Base-by-base conservation (phyloP, 768 basidiomycete genomes). In the Crassisporium funariophilum region DNA sequence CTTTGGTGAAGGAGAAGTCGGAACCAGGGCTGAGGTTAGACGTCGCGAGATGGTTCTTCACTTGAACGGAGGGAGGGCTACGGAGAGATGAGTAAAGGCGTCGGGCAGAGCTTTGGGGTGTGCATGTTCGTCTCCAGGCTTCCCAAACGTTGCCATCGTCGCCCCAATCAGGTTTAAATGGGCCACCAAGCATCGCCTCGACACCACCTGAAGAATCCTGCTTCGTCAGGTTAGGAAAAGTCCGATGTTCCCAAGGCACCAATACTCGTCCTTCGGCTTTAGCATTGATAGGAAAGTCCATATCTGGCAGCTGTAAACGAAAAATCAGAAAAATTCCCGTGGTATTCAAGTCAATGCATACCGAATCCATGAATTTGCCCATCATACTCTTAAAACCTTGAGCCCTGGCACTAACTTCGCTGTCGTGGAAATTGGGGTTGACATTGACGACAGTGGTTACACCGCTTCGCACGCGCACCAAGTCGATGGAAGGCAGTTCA, bases 221-320 rank as follows among this genome's bases (percentile, higher is more conserved):
- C 2, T 52, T 37, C 4, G 92, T 89, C 37, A 84, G 64, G 60
- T 94, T 95, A 5, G 88, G 79, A 58, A 79, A 84, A 29, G 70
- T 62, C n/a, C 75, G 74, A 56, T 90, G 82, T 62, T 95, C 93
- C 93, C 94, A 97, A 33, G 93, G 89, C 4, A 95, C 86, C 11
- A 99, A 74, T 6, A 99, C 83, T 12, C 97, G 85, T 9, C 95
- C 91, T 69, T 98, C 97, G 0, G 94, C 88, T 69, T 87, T 89
- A 17, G 89, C 83, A 57, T 98, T 98, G 68, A 99, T 83, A 0
- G 97, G 83, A 54, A 99, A 84, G 57, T 97, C 88, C 85, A 99
- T 85, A 71, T 98, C 84, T 10, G 95, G 95, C 4, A 98, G 77
- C 84, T 93, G 34, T 20, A 38, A 37, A 31, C 10, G 27, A 29